Evolutionary conservation across 2,329 filamentous ascomycete genomes (phyloP).

Genomic region (Aspergillus unguis): DNA sequence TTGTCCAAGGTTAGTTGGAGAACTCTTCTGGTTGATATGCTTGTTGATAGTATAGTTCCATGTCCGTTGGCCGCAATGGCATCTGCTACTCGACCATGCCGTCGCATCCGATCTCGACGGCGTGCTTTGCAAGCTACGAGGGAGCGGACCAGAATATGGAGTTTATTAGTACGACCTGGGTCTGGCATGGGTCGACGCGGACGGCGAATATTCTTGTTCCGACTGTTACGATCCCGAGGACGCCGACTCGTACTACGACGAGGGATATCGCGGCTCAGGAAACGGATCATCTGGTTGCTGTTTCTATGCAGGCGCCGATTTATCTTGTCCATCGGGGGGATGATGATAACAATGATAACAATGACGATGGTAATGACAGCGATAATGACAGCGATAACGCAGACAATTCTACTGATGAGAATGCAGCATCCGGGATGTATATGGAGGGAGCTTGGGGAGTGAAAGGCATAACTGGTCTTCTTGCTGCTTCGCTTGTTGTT

Average conservation of each 20-base stretch:
- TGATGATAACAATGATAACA: not conserved
- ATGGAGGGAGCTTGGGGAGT: not conserved
- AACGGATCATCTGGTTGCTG: not conserved
- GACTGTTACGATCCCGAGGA: not conserved
- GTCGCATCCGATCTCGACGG: not conserved
- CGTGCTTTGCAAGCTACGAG: not conserved
- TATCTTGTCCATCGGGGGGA: not conserved
- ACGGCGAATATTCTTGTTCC: not conserved
- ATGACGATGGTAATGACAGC: not conserved
- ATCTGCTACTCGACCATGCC: slow-evolving; percentile 4
- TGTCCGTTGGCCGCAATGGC: slow-evolving; percentile 2
- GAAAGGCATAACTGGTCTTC: not conserved
- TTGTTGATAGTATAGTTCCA: not conserved
- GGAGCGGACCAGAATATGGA: not conserved
- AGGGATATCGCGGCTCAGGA: not conserved
- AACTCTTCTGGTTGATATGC: no score
- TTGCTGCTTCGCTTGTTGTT: not conserved
- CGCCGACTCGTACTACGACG: not conserved
- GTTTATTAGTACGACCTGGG: not conserved
- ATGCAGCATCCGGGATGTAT: not conserved
- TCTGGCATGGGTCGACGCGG: not conserved
- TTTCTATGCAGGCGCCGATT: not conserved
- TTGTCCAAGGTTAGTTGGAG: slow-evolving; percentile 1
- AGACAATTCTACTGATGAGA: not conserved
- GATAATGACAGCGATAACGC: not conserved